Conservation (phyloP, 768 basidiomycete genomes). For the Serendipita sp. region DNA sequence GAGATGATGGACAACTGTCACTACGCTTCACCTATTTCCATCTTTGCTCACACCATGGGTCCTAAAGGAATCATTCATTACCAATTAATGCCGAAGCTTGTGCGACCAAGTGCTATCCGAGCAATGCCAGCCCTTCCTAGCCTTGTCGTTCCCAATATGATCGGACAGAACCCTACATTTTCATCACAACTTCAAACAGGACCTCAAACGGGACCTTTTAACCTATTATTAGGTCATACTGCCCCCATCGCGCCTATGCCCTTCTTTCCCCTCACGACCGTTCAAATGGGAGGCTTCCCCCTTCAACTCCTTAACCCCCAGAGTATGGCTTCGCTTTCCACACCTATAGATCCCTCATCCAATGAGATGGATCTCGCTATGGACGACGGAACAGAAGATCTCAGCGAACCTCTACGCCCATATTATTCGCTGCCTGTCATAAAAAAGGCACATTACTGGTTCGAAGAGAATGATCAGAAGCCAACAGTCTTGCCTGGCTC, state of each 20-base stretch:
- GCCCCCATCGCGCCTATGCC: not conserved
- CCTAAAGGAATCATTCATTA: slow-evolving; percentile 3
- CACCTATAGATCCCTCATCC: not conserved
- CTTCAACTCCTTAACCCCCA: not conserved
- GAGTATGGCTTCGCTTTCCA: too few relatives aligned
- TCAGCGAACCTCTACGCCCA: not conserved
- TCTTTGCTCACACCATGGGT: not conserved
- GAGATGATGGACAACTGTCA: not conserved
- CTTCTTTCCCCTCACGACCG: not conserved
- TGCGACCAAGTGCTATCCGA: not conserved
- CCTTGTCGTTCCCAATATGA: not conserved
- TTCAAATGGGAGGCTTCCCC: not conserved
- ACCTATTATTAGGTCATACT: not conserved
- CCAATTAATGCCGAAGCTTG: not conserved
- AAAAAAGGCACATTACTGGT: not conserved
- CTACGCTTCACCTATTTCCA: not conserved
- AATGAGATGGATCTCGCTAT: not conserved
- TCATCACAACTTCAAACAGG: not conserved
- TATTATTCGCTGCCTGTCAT: not conserved
- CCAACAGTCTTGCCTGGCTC: not conserved
- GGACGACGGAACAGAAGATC: not conserved
- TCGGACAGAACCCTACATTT: slow-evolving; percentile 4
- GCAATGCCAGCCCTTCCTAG: not conserved
- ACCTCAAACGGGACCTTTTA: not conserved
- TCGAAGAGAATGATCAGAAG: slow-evolving; percentile 1